These are phyloP conservation scores for Trypanosoma conorhini DNA, from an alignment of 208 protist genomes.

Conservation along the genomic window DNA sequence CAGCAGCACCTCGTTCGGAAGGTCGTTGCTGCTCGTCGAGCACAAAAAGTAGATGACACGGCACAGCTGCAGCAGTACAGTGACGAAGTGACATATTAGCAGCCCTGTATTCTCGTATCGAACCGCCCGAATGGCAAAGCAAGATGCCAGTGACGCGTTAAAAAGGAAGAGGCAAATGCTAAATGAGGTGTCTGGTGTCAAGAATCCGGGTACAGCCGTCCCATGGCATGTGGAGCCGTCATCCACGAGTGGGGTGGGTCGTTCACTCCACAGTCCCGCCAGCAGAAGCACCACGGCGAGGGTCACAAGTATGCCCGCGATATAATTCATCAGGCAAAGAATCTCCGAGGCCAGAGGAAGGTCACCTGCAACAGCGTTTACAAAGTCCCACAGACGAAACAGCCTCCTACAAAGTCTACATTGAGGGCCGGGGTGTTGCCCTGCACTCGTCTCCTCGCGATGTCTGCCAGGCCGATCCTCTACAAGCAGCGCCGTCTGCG, in stretches of 20 bases:
- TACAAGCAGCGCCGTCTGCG: neutral
- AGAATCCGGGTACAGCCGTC: slow-evolving; percentile 25
- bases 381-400: slow-evolving; percentile 12
- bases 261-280: slow-evolving; percentile 7
- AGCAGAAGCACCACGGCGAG: slow-evolving; percentile 21
- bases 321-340: slow-evolving; percentile 46
- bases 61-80: slow-evolving; percentile 42
- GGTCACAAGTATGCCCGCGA: slow-evolving; percentile 18
- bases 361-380: slow-evolving; percentile 36
- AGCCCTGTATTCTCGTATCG: slow-evolving; percentile 54
- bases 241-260: slow-evolving; percentile 9
- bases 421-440: neutral
- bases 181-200: slow-evolving; percentile 45
- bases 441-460: neutral
- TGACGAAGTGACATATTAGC: slow-evolving; percentile 47
- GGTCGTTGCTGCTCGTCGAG: slow-evolving; percentile 25
- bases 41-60: slow-evolving; percentile 47
- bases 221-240: slow-evolving; percentile 53
- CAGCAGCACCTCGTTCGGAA: slow-evolving; percentile 8
- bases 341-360: slow-evolving; percentile 22
- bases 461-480: neutral
- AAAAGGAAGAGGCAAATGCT: slow-evolving; percentile 48
- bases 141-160: slow-evolving; percentile 41
- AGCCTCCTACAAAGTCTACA: slow-evolving; percentile 9
- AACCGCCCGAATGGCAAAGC: slow-evolving; percentile 50